Evolutionary conservation across 768 basidiomycete genomes (phyloP), one percentile per base, ranked within the genome.

Genomic region (Paxillus ammoniavirescens): DNA sequence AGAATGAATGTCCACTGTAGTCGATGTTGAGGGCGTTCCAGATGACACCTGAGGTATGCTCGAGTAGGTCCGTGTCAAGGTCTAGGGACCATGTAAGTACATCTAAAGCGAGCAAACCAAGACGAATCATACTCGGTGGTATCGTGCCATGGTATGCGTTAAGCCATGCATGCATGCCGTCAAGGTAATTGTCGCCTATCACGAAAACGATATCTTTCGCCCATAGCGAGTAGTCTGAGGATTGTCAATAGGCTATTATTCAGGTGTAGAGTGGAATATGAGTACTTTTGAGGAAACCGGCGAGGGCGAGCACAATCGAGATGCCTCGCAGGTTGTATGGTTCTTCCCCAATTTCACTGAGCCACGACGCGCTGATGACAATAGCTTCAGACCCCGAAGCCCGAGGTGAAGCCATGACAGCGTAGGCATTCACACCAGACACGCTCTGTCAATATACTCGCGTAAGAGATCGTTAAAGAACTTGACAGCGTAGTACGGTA

Each of bases 21-120:
- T 98, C 97, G 41, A 99, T 83, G 61, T 89, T 90, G 43, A 99
- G 72, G 10, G 93, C 93, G 1, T 91, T 93, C 97, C 97, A 99
- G 41, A 99, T 89, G 6, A 94, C 88, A 3, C 94, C 95, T 2
- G 92, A 91, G 2, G 82, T 69, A 21, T 91, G 64, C 33, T 75
- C 70, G 36, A 97, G 75, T 8, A 77, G 73, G 35, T 89, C 83
- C 1, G 82, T 80, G n/a, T 74, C 60, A 15, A 93, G 74, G 64
- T 87, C 93, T 94, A 44, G 36, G 7, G 26, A 14, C 10, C 17
- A 31, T 3, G 36, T 60, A 21, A 57, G 49, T 15, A 21, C 30
- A 8, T 28, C 23, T 13, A 55, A 50, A 5, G 17, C 1, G 2
- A 18, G 36, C 18, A 4, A 17, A 13, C 8, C n/a, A 53, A 30